Conservation (phyloP, 768 basidiomycete species). For the Tulasnella sp. region DNA sequence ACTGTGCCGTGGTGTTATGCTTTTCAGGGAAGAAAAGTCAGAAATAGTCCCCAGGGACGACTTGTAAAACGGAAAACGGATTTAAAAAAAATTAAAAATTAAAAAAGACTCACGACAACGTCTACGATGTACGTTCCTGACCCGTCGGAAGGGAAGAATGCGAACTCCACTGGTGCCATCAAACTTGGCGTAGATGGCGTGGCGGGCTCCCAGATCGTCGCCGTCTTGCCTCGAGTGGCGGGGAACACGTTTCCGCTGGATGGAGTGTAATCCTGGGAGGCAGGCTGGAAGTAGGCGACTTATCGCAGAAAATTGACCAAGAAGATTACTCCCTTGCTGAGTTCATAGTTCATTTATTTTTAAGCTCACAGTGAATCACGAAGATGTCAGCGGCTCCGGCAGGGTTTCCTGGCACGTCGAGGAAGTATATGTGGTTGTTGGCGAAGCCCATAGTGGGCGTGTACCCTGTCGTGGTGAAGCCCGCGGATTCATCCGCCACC, state of each 20-base stretch:
- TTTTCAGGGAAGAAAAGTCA: background rate
- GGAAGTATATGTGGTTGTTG: constrained; percentile 78
- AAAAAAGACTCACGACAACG: constrained; percentile 37
- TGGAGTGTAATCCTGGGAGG: constrained; percentile 45
- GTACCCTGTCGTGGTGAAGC: constrained; percentile 45
- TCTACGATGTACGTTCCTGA: constrained; percentile 63
- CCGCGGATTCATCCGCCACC: constrained; percentile 46
- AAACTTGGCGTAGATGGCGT: background rate
- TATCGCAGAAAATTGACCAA: background rate
- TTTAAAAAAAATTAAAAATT: background rate
- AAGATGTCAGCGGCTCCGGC: constrained; percentile 68
- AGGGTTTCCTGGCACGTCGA: constrained; percentile 54
- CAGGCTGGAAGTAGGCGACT: constrained; percentile 76
- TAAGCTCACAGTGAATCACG: constrained; percentile 70
- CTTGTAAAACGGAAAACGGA: background rate
- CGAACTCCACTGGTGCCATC: constrained; percentile 62
- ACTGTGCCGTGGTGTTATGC: background rate
- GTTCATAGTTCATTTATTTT: background rate
- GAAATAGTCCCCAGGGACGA: background rate
- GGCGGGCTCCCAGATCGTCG: constrained; percentile 42
- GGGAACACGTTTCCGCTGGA: constrained; percentile 47
- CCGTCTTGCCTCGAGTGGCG: constrained; percentile 50
- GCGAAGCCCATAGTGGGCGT: constrained; percentile 69
- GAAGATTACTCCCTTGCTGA: too few relatives aligned
- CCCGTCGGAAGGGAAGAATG: constrained; percentile 65